A percentile compares a stretch with the other conserved stretches of the same genome.
phyloP scores from a whole-genome alignment of 306 rosid genomes.

The Fragaria iinumae region DNA sequence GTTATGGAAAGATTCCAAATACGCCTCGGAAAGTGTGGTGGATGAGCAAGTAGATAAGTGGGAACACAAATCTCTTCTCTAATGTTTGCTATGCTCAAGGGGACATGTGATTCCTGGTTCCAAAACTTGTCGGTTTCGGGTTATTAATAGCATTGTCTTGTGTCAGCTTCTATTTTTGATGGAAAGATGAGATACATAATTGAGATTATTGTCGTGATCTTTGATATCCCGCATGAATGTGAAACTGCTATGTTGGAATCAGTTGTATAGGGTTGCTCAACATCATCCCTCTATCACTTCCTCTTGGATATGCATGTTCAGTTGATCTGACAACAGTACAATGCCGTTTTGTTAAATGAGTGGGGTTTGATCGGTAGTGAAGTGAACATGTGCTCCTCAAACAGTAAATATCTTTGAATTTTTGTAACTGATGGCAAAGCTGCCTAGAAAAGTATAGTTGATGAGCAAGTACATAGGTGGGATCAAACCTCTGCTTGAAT shows the following conservation, averaged over 20 bases:
- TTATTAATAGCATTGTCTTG: not conserved
- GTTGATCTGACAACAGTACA: not conserved
- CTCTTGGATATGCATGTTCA: not conserved
- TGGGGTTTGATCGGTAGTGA: not conserved
- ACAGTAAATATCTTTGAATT: not conserved
- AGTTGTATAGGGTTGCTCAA: too few relatives aligned
- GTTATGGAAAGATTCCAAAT: not conserved
- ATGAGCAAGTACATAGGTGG: not conserved
- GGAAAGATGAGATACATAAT: not conserved
- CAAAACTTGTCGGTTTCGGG: not conserved
- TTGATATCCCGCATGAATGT: constrained; percentile 16
- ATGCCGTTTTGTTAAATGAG: not conserved
- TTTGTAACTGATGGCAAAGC: not conserved
- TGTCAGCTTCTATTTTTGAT: not conserved
- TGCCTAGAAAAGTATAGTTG: not conserved
- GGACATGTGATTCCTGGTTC: constrained; percentile 9
- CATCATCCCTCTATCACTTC: not conserved
- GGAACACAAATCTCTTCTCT: not conserved
- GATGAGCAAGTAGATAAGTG: not conserved
- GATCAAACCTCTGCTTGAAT: not conserved
- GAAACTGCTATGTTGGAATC: constrained; percentile 11
- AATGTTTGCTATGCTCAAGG: not conserved
- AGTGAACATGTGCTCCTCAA: not conserved
- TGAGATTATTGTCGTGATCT: constrained; percentile 5
- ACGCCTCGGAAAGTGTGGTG: not conserved